These are phyloP conservation scores for Quercus agrifolia DNA, from an alignment of 306 rosid genomes.

Conservation along the genomic window DNA sequence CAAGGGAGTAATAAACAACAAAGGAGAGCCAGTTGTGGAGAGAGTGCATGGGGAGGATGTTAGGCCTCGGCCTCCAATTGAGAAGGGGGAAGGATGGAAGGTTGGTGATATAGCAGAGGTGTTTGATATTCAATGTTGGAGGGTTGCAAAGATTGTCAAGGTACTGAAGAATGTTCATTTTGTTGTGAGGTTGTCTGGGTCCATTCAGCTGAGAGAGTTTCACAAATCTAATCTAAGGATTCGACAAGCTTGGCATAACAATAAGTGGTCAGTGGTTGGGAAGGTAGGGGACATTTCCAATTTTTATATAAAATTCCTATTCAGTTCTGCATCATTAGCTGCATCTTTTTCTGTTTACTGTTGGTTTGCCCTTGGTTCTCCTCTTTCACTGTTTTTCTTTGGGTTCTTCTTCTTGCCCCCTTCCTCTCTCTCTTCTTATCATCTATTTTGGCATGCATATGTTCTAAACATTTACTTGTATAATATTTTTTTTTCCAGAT, in stretches of 20 bases:
- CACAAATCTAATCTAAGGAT: constrained; percentile 15
- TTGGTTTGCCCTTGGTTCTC: too few species aligned
- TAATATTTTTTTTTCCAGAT: too few species aligned
- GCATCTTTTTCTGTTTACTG: too few species aligned
- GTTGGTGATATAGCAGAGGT: constrained; percentile 30
- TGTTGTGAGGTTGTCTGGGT: constrained; percentile 14
- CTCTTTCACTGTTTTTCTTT: too few species aligned
- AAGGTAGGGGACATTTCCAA: constrained; percentile 9
- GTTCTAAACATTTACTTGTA: too few species aligned
- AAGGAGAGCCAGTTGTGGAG: constrained; percentile 16
- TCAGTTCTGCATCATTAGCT: too few species aligned
- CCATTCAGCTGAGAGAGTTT: constrained; percentile 17
- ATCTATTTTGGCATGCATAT: too few species aligned
- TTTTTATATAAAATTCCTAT: too few species aligned
- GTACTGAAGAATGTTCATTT: constrained; percentile 15
- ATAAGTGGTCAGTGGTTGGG: constrained; percentile 18
- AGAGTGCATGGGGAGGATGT: constrained; percentile 10
- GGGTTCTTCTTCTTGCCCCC: too few species aligned
- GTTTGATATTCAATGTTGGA: constrained; percentile 22
- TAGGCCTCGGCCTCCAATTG: constrained; percentile 24
- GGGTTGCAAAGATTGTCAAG: constrained; percentile 21
- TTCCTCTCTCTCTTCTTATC: too few species aligned
- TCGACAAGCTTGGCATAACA: constrained; percentile 20
- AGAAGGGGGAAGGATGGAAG: background rate
- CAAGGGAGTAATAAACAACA: constrained; percentile 2